Conservation (phyloP, 371 early-diverging fungal genomes). For the Massospora cicadina region DNA sequence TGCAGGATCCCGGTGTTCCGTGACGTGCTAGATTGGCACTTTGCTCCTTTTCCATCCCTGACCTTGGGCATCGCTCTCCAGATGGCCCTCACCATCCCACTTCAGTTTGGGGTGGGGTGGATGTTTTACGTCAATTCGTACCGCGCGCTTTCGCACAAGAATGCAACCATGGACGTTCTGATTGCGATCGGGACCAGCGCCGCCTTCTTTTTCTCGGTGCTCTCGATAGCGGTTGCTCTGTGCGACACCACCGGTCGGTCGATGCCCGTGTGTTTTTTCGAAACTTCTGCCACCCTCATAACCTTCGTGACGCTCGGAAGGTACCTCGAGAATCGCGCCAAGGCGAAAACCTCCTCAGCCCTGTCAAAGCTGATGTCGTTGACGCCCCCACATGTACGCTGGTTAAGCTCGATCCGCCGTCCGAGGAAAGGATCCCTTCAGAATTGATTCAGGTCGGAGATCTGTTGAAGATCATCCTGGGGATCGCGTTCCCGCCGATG, state of each 20-base stretch:
- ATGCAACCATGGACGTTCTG: conserved; percentile 93
- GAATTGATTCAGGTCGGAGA: conserved; percentile 77
- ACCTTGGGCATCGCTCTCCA: conserved; percentile 32
- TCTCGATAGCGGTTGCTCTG: conserved; percentile 19
- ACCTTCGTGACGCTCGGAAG: conserved; percentile 79
- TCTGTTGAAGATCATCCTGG: conserved; percentile 68
- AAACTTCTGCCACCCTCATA: conserved; percentile 77
- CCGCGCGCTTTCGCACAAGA: conserved; percentile 55
- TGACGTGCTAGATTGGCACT: conserved; percentile 10
- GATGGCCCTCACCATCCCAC: conserved; percentile 51
- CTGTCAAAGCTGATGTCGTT: conserved; percentile 72
- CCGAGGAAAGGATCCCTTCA: conserved; percentile 56
- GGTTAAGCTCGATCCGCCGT: conserved; percentile 21
- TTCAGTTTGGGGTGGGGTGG: conserved; percentile 74
- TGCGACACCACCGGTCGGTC: not conserved
- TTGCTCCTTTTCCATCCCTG: conserved; percentile 32
- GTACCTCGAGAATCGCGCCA: conserved; percentile 84
- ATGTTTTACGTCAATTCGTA: conserved; percentile 61
- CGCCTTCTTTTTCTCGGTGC: conserved; percentile 60
- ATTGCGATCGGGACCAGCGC: conserved; percentile 69
- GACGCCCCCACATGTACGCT: conserved; percentile 60
- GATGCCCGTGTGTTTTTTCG: conserved; percentile 73
- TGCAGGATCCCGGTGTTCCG: conserved; percentile 34
- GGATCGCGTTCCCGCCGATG: conserved; percentile 88
- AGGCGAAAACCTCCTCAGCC: conserved; percentile 79